Evolutionary conservation across 2,329 filamentous ascomycete species (phyloP).

Genomic region (Fusarium miscanthi): DNA sequence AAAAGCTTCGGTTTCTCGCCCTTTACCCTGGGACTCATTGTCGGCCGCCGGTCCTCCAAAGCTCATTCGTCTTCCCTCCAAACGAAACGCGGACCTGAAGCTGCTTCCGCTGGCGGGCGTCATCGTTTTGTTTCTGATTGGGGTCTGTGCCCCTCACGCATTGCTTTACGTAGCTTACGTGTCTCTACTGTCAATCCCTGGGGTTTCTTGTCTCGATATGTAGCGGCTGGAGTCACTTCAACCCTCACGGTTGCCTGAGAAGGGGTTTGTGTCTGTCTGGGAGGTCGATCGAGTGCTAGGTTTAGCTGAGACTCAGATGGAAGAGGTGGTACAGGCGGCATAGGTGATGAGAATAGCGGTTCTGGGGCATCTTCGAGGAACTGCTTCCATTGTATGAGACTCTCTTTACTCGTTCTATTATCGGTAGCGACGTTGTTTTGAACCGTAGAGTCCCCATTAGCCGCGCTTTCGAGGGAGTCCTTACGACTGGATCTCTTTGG

Average conservation of each 20-base stretch:
- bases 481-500: slow-evolving; percentile 18
- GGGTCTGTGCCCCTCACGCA: slow-evolving; percentile 33
- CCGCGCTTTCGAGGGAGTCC: slow-evolving; percentile 18
- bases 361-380: slow-evolving; percentile 41
- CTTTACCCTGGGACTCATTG: not conserved
- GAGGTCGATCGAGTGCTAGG: slow-evolving; percentile 16
- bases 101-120: slow-evolving; percentile 16
- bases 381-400: slow-evolving; percentile 37
- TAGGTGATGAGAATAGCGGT: slow-evolving; percentile 40
- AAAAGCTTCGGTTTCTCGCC: slow-evolving; percentile 32
- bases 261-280: slow-evolving; percentile 6
- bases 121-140: slow-evolving; percentile 14
- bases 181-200: slow-evolving; percentile 43
- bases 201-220: slow-evolving; percentile 43
- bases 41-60: slow-evolving; percentile 10
- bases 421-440: not conserved
- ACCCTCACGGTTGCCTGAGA: slow-evolving; percentile 3
- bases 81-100: slow-evolving; percentile 31
- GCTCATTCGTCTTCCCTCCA: slow-evolving; percentile 26
- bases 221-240: slow-evolving; percentile 3
- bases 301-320: slow-evolving; percentile 35
- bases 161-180: slow-evolving; percentile 36
- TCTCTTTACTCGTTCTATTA: slow-evolving; percentile 39
- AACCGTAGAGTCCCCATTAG: slow-evolving; percentile 19
- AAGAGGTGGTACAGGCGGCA: slow-evolving; percentile 45